phyloP scores from a whole-genome alignment of 177 flowering plant species.

The Vitis hybrid region DNA sequence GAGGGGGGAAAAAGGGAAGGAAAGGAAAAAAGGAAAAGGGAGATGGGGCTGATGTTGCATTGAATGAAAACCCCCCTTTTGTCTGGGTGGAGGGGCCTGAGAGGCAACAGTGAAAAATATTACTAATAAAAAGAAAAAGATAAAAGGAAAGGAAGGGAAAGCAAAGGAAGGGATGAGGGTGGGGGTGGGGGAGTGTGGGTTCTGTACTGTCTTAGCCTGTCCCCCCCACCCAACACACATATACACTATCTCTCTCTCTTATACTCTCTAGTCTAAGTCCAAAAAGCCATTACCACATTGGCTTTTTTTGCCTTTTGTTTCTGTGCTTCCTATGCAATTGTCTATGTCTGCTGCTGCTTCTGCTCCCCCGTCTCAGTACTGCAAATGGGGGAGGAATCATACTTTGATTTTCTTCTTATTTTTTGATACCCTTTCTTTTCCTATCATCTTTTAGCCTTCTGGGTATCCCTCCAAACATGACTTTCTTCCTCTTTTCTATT shows the following conservation, averaged over 20 bases:
- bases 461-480: constrained; percentile 16
- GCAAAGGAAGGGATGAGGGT: constrained; percentile 5
- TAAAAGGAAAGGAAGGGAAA: constrained; percentile 8
- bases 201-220: constrained; percentile 52
- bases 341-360: constrained; percentile 35
- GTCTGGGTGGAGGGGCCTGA: constrained; percentile 21
- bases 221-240: constrained; percentile 45
- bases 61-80: constrained; percentile 22
- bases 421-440: constrained; percentile 35
- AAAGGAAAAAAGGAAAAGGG: neutral
- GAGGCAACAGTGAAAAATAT: constrained; percentile 7
- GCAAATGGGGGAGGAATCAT: constrained; percentile 61
- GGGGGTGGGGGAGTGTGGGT: constrained; percentile 39
- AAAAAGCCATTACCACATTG: constrained; percentile 33
- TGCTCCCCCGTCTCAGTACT: constrained; percentile 50
- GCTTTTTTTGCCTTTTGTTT: constrained; percentile 28
- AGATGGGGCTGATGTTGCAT: neutral
- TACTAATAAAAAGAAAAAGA: constrained; percentile 1
- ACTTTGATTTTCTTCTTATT: constrained; percentile 54
- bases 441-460: constrained; percentile 16
- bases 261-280: constrained; percentile 15
- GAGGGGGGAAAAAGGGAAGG: no score
- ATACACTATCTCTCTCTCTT: constrained; percentile 14
- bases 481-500: constrained; percentile 26
- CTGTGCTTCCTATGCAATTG: constrained; percentile 32